A percentile compares a stretch with the other conserved stretches of the same genome.
phyloP scores from a whole-genome alignment of 1,284 basidiomycete genomes.

The Xerocomus cyaneibrunnescens region DNA sequence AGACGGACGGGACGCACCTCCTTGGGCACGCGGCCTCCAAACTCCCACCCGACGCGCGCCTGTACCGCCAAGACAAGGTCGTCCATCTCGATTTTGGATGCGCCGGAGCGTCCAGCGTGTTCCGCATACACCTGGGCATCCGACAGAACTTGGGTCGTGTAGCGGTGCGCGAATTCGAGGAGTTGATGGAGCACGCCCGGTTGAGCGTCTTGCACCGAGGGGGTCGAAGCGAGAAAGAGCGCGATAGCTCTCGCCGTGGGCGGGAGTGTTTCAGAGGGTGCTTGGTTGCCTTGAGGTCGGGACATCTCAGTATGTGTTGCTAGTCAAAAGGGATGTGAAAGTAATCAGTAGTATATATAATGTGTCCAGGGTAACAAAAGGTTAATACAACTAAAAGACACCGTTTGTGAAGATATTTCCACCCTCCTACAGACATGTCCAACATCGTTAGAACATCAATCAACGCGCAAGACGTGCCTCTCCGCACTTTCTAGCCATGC shows the following conservation, averaged over 20 bases:
- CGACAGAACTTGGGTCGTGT: conserved; percentile 88
- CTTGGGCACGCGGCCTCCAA: conserved; percentile 90
- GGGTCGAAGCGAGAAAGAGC: conserved; percentile 90
- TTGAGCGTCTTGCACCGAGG: conserved; percentile 89
- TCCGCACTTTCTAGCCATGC: conserved; percentile 84
- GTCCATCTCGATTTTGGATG: conserved; percentile 77
- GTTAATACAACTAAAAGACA: conserved; percentile 17
- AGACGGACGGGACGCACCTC: conserved; percentile 62
- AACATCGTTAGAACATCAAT: conserved; percentile 38
- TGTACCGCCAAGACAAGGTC: conserved; percentile 92
- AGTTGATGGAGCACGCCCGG: conserved; percentile 94
- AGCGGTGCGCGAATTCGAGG: conserved; percentile 94
- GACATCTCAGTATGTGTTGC: conserved; percentile 46
- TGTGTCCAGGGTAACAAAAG: conserved; percentile 4
- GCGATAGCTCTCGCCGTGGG: conserved; percentile 92
- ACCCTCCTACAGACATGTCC: conserved; percentile 3
- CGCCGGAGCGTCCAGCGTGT: conserved; percentile 76
- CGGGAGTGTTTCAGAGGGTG: conserved; percentile 69
- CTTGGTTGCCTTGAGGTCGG: conserved; percentile 39
- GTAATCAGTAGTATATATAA: conserved; percentile 16
- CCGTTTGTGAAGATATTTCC: conserved; percentile 21
- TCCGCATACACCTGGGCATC: conserved; percentile 94
- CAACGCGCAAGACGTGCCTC: conserved; percentile 88
- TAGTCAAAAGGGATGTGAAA: background rate
- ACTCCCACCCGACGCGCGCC: conserved; percentile 91